Base-by-base conservation (phyloP, 805 yeast species). In the Yamadazyma kitorensis region DNA sequence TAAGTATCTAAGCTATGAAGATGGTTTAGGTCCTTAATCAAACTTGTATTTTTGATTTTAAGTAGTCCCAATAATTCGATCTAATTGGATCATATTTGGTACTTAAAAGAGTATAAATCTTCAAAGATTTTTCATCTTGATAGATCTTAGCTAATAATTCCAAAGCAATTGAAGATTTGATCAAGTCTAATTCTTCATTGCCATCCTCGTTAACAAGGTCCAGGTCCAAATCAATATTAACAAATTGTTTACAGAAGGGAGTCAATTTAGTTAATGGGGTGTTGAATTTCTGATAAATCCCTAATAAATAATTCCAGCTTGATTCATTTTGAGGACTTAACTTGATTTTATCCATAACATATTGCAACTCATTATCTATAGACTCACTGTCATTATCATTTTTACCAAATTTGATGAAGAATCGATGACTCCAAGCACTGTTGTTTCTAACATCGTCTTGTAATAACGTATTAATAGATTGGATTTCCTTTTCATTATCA, bases 341-440 rank as follows among this genome's bases (percentile, higher is more conserved):
- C 3, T 44, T 61, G 14, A 91, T 83, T 37, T 67, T 55, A 1
- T 43, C 50, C 45, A 63, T 66, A 2, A 75, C 71, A 49, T 59
- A 86, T 4, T 62, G 66, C 2, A 82, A 49, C 49, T 89, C 97
- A 3, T 49, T 48, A 0, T 57, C 51, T 4, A 39, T 43, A 2
- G 35, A 43, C 2, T 40, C 41, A 13, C 31, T 27, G 3, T 37
- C 17, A 6, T 21, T 21, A 6, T 31, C 45, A 1, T 43, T 46
- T 14, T 22, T 40, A 13, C 39, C 36, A 28, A 51, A 41, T 24
- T 69, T 47, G 8, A 83, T 57, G 45, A 81, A 86, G 61, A 68
- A 84, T 34, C 97, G 70, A 58, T 86, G 94, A 39, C 80, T 75
- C 98, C 98, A 93, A 1, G 94, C 96, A 32, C 95, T 83, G 57